Base-by-base conservation (phyloP, 2,329 filamentous ascomycete genomes). In the Fusarium neocosmosporiellum region DNA sequence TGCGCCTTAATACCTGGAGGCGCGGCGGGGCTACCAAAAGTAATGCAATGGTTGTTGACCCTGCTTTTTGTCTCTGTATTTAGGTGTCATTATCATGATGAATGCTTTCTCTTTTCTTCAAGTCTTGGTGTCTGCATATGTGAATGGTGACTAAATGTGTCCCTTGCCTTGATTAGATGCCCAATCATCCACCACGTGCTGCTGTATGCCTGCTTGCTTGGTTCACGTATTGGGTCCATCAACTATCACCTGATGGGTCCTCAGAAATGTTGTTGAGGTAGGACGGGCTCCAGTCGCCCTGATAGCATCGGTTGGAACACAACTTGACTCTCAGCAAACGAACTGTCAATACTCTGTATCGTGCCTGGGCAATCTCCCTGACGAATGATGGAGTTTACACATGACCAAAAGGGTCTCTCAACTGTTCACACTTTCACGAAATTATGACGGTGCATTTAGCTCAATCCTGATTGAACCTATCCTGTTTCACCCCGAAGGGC, bases 1-100 rank as follows among this genome's bases (percentile, higher is more conserved):
- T 81, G 78, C 81, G 79, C 80, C 81, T 82, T 69, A 80, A 78
- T 81, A 73, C 70, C 75, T 73, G 70, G 75, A 81, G 81, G 79
- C 82, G 81, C 73, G 77, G 78, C 72, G 79, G 70, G 82, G 78
- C 78, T 80, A 80, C 81, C 78, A 83, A 83, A 83, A 84, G 82
- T 84, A 83, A 84, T 83, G 82, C 81, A 80, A 82, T 75, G 79
- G 78, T 77, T 78, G 78, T 73, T 75, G 76, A 75, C 75, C 75
- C 69, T 80, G 77, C 77, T 79, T 76, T 79, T 80, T 77, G 77
- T 77, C 73, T 74, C 74, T 80, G 79, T 81, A 82, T 80, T 79
- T 81, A 80, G 80, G 80, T 78, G 78, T 80, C 74, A 75, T 77
- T 80, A 77, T 78, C 70, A 81, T 80, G 77, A 81, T 78, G 75